These are phyloP conservation scores for Mediolabrus comicus DNA, from an alignment of 108 stramenopile species.

Conservation along the genomic window DNA sequence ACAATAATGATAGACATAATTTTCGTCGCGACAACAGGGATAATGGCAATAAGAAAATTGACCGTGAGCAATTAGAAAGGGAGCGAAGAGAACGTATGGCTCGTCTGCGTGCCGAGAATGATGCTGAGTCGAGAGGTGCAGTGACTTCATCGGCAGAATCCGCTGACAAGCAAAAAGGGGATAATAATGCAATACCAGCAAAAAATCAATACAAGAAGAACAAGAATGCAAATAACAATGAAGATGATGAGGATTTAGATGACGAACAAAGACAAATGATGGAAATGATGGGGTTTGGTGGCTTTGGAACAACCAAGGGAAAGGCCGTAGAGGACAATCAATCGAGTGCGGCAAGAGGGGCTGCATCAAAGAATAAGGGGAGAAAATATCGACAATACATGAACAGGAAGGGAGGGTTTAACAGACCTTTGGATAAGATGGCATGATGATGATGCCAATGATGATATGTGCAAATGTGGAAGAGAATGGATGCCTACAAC, in stretches of 20 bases:
- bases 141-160: neutral
- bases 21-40: neutral
- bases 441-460: constrained; percentile 50
- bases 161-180: neutral
- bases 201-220: constrained; percentile 15
- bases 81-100: constrained; percentile 81
- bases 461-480: too few relatives aligned
- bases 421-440: constrained; percentile 91
- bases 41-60: constrained; percentile 2
- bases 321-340: constrained; percentile 92
- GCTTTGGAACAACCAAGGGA: constrained; percentile 94
- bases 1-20: neutral
- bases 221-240: constrained; percentile 48
- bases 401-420: constrained; percentile 96
- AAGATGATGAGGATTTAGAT: constrained; percentile 53
- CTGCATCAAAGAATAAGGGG: constrained; percentile 88
- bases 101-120: constrained; percentile 70
- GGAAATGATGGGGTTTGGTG: constrained; percentile 86
- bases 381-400: constrained; percentile 98
- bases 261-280: constrained; percentile 88
- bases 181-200: constrained; percentile 4
- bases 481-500: too few relatives aligned
- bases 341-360: constrained; percentile 84
- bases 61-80: constrained; percentile 43
- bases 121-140: constrained; percentile 59